These are phyloP conservation scores for Rosa lucieae DNA, from an alignment of 306 rosid genomes.

Conservation along the genomic window DNA sequence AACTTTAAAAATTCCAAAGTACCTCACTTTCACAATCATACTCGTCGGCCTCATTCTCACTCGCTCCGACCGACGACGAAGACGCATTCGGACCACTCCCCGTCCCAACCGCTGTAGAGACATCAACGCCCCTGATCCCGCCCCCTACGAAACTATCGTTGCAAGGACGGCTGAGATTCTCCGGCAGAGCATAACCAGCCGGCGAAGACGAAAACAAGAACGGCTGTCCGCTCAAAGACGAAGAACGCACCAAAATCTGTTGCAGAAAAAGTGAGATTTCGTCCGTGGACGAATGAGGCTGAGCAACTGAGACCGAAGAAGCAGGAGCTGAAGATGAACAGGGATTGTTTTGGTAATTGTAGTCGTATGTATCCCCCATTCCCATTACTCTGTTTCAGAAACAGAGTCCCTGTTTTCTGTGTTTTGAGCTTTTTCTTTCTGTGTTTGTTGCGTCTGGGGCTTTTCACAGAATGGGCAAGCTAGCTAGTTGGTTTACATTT, in stretches of 20 bases:
- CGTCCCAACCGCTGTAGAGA: constrained; percentile 25
- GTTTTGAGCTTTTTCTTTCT: constrained; percentile 9
- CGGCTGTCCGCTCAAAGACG: constrained; percentile 31
- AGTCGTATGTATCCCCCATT: constrained; percentile 49
- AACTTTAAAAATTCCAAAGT: constrained; percentile 13
- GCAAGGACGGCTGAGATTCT: constrained; percentile 26
- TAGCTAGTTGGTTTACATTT: neutral
- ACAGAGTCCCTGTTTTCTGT: neutral
- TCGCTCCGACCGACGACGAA: constrained; percentile 49
- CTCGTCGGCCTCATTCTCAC: constrained; percentile 66
- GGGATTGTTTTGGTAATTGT: constrained; percentile 30
- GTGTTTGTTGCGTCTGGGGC: constrained; percentile 2
- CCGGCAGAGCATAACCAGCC: constrained; percentile 25
- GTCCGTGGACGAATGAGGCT: constrained; percentile 51
- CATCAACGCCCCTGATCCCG: constrained; percentile 50
- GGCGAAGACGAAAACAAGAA: constrained; percentile 23
- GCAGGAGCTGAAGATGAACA: constrained; percentile 36
- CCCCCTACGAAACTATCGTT: constrained; percentile 26
- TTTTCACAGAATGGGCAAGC: neutral
- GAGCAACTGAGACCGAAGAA: constrained; percentile 11
- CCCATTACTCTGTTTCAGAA: constrained; percentile 11
- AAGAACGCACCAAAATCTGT: constrained; percentile 77
- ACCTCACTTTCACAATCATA: constrained; percentile 95
- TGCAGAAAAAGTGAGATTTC: constrained; percentile 86
- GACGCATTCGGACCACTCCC: constrained; percentile 41